Conservation (phyloP, 2,329 filamentous ascomycete species). For the Periconia sp. region DNA sequence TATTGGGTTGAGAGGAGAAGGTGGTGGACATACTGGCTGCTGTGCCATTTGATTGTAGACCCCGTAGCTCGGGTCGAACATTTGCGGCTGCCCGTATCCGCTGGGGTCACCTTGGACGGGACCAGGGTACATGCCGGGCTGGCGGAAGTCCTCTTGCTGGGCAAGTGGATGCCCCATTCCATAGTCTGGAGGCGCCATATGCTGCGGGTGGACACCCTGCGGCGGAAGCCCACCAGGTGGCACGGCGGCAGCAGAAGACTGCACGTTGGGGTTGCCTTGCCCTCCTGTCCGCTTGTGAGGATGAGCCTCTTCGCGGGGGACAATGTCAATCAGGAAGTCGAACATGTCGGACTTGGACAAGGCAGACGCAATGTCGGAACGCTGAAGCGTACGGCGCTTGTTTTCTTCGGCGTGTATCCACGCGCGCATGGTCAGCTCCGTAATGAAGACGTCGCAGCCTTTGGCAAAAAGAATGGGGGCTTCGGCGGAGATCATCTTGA, state of each 20-base stretch:
- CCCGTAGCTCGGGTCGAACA: conserved; percentile 84
- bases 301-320: conserved; percentile 90
- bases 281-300: conserved; percentile 72
- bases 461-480: conserved; percentile 98
- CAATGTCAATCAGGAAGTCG: conserved; percentile 98
- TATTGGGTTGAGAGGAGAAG: background rate
- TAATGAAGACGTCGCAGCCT: conserved; percentile 99
- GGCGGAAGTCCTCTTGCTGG: conserved; percentile 72
- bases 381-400: conserved; percentile 92
- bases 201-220: conserved; percentile 50
- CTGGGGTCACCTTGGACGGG: conserved; percentile 77
- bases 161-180: conserved; percentile 65
- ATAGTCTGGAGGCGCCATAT: conserved; percentile 63
- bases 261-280: conserved; percentile 44
- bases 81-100: conserved; percentile 78
- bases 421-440: conserved; percentile 96
- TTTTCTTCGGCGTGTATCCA: conserved; percentile 99
- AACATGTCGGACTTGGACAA: conserved; percentile 99
- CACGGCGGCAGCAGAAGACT: conserved; percentile 49
- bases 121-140: conserved; percentile 80
- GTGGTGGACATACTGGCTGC: conserved; percentile 71
- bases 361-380: conserved; percentile 94
- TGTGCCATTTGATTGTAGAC: conserved; percentile 75
- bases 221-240: conserved; percentile 48
- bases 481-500: conserved; percentile 99